Evolutionary conservation across 2,329 filamentous ascomycete genomes (phyloP), one percentile per base, ranked within the genome.

Genomic region (Teratosphaeria destructans): DNA sequence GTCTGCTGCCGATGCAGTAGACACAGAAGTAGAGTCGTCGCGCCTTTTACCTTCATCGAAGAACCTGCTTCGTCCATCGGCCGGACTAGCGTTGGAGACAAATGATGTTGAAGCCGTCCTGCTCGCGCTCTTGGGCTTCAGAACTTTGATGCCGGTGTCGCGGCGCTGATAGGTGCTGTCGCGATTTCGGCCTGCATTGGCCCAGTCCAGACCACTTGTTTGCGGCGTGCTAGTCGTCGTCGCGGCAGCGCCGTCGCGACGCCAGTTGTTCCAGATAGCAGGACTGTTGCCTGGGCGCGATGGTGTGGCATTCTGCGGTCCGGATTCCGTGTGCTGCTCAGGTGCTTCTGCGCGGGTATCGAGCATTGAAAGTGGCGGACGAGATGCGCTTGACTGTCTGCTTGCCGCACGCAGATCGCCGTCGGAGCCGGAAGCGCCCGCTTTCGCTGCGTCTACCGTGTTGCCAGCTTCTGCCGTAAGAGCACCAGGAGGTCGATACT

Each of bases 101-200:
- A 68, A 72, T n/a, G 68, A 70, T 7, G 74, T 72, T 12, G 79
- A 73, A n/a, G 76, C 73, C 5, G 78, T 75, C 14, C 86, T 82
- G 29, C 76, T 76, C 26, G 76, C 75, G 5, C 85, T 79, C 71
- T 90, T 94, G 1, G 93, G 86, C 69, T 91, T 90, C 57, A 97
- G 79, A 1, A 96, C 87, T 77, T 96, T 97, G 88, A 97, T 97
- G 56, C 85, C 86, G 56, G 88, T 83, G 79, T 70, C 84, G 75
- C 64, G 86, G 79, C 66, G 86, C 70, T 90, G 87, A 70, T 90
- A 90, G 29, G 85, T 85, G 27, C 74, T 72, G 66, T 84, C 86
- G 14, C 76, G 68, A 64, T 83, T 73, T 58, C 80, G 80, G 64
- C 75, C 78, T 62, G 84, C 82, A 59, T 78, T 81, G n/a, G 77